phyloP scores from a whole-genome alignment of 257 asterid genomes.

The Craterostigma plantagineum region DNA sequence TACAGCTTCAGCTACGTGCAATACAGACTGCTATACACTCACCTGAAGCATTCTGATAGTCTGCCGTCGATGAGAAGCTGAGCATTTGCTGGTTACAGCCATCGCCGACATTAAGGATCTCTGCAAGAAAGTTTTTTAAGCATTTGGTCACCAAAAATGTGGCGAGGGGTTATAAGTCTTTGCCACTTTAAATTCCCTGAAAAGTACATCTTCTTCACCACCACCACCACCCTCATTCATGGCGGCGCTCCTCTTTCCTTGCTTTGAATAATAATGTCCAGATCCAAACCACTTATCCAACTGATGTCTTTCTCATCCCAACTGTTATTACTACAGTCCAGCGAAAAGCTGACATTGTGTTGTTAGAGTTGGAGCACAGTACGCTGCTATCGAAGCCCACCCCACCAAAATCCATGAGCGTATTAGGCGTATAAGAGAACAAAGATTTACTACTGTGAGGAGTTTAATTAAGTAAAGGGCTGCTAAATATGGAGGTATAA shows the following conservation, averaged over 20 bases:
- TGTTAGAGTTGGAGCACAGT: slow-evolving; percentile 15
- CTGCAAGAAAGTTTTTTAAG: slow-evolving; percentile 18
- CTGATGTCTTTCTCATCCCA: too few relatives aligned
- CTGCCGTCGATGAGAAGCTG: slow-evolving; percentile 73
- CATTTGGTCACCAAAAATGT: slow-evolving; percentile 1
- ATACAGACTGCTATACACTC: slow-evolving; percentile 19
- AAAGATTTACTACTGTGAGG: slow-evolving; percentile 6
- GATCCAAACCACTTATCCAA: too few relatives aligned
- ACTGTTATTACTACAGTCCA: too few relatives aligned
- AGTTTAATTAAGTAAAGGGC: slow-evolving; percentile 19
- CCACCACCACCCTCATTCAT: too few relatives aligned
- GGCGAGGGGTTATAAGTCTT: too few relatives aligned
- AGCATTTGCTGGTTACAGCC: slow-evolving; percentile 70
- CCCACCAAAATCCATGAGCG: slow-evolving; percentile 48
- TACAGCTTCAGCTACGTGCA: too few relatives aligned
- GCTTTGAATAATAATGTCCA: too few relatives aligned
- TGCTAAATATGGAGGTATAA: slow-evolving; percentile 15
- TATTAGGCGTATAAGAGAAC: slow-evolving; percentile 2
- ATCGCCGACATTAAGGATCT: slow-evolving; percentile 23
- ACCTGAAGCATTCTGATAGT: slow-evolving; percentile 24
- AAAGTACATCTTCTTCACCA: slow-evolving; percentile 29
- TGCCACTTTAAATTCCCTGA: too few relatives aligned
- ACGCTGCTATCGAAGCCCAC: slow-evolving; percentile 29
- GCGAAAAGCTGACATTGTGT: slow-evolving; percentile 12
- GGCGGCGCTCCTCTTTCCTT: too few relatives aligned